These are phyloP conservation scores for Diaporthe citriasiana DNA, from an alignment of 2,329 filamentous ascomycete genomes.

Conservation along the genomic window DNA sequence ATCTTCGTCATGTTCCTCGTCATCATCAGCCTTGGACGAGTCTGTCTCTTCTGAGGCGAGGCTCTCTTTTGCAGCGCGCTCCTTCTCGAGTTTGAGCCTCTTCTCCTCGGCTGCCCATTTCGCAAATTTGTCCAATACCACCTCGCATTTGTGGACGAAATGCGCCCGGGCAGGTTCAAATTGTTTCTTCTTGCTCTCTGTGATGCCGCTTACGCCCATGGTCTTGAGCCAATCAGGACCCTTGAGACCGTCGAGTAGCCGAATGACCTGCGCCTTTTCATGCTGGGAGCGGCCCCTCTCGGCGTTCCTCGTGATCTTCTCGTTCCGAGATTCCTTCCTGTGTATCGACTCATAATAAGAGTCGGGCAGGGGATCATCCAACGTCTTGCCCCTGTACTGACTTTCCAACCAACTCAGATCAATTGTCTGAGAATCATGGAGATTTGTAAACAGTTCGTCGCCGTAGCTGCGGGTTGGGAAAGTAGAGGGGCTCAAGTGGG, in stretches of 20 bases:
- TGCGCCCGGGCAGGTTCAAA: constrained; percentile 89
- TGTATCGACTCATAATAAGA: constrained; percentile 67
- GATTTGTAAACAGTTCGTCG: constrained; percentile 68
- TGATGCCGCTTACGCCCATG: constrained; percentile 89
- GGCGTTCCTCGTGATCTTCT: constrained; percentile 74
- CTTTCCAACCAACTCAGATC: constrained; percentile 68
- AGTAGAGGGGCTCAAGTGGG: constrained; percentile 45
- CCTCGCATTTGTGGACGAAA: constrained; percentile 86
- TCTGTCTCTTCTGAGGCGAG: constrained; percentile 44
- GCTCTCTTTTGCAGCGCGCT: constrained; percentile 69
- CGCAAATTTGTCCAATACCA: constrained; percentile 88
- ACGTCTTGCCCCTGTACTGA: constrained; percentile 58
- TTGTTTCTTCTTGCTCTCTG: constrained; percentile 86
- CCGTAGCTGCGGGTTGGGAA: constrained; percentile 66
- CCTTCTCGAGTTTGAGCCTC: constrained; percentile 81
- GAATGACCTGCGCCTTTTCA: constrained; percentile 75
- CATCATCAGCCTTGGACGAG: constrained; percentile 41
- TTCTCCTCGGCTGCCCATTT: constrained; percentile 93
- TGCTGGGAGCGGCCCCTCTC: constrained; percentile 76
- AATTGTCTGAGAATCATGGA: constrained; percentile 69
- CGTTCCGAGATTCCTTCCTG: constrained; percentile 70
- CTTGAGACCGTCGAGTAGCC: constrained; percentile 83
- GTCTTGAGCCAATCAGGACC: constrained; percentile 93
- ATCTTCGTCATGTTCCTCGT: constrained; percentile 54
- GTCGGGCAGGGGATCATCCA: constrained; percentile 70